Evolutionary conservation across 1,284 basidiomycete species (phyloP).

Genomic region (Leccinum fallax): DNA sequence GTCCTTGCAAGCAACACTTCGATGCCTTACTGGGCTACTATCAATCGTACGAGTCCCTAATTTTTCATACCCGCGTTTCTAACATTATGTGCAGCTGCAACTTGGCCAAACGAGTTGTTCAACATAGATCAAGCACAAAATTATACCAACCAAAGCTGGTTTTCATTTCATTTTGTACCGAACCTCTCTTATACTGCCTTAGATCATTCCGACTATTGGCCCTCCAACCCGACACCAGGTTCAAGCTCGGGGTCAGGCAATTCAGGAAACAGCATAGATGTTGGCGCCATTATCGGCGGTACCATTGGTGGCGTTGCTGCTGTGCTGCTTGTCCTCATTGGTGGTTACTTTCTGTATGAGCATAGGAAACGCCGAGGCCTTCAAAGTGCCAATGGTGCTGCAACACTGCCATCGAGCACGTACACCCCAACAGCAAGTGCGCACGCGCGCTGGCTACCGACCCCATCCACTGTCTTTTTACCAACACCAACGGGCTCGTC

Average conservation of each 20-base stretch:
- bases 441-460: slow-evolving; percentile 15
- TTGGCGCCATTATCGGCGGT: slow-evolving; percentile 28
- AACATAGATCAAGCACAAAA: slow-evolving; percentile 13
- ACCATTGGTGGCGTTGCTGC: slow-evolving; percentile 19
- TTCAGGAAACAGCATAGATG: slow-evolving; percentile 5
- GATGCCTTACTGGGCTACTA: slow-evolving; percentile 32
- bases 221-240: neutral
- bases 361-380: slow-evolving; percentile 4
- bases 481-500: neutral
- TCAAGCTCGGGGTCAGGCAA: slow-evolving; percentile 9
- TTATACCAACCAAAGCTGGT: slow-evolving; percentile 12
- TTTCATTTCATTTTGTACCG: too few species aligned
- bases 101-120: slow-evolving; percentile 24
- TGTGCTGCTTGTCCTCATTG: slow-evolving; percentile 22
- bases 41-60: slow-evolving; percentile 21
- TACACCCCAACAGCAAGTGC: neutral
- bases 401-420: neutral
- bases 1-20: slow-evolving; percentile 19
- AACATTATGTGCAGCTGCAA: slow-evolving; percentile 14
- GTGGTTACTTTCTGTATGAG: slow-evolving; percentile 23
- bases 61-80: neutral
- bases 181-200: neutral
- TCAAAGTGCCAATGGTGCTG: neutral
- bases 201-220: slow-evolving; percentile 16
- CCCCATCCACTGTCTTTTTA: slow-evolving; percentile 7